Conservation (phyloP, 495 filamentous ascomycete species). For the Penicillium psychrofluorescens region DNA sequence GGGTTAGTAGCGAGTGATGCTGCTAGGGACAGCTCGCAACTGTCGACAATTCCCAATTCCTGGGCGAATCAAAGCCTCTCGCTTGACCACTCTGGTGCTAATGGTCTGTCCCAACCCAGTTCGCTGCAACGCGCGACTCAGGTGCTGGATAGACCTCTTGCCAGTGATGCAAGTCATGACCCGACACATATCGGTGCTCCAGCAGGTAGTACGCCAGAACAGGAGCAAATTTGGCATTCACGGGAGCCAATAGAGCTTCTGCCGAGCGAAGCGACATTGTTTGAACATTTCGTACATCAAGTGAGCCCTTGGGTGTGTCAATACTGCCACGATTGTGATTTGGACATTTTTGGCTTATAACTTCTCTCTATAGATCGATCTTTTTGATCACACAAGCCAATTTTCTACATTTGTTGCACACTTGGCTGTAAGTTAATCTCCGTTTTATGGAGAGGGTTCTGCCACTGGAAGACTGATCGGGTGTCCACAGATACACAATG, state of each 20-base stretch:
- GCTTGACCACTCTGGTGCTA: not conserved
- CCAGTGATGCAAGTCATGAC: not conserved
- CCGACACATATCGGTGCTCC: not conserved
- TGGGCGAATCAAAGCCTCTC: conserved; percentile 1
- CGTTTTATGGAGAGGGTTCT: not conserved
- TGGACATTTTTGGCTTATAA: not conserved
- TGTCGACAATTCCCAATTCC: not conserved
- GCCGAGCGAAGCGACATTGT: conserved; percentile 1
- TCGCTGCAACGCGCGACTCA: conserved; percentile 13
- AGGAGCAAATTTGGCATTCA: conserved; percentile 12
- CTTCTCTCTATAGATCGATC: conserved; percentile 6
- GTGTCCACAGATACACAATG: conserved; percentile 6
- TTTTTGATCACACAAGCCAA: conserved; percentile 6
- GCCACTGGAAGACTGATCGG: not conserved
- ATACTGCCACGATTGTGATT: not conserved
- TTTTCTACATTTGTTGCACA: conserved; percentile 8
- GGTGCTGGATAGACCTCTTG: conserved; percentile 7
- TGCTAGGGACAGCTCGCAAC: conserved; percentile 1
- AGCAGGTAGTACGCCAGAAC: not conserved
- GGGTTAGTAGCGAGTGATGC: conserved; percentile 10
- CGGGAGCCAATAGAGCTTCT: conserved; percentile 9
- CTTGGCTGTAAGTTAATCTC: conserved; percentile 6
- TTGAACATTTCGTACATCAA: conserved; percentile 12
- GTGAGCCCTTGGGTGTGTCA: conserved; percentile 14
- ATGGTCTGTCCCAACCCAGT: not conserved